phyloP scores from a whole-genome alignment of 306 rosid genomes.

The Lathyrus aphaca region DNA sequence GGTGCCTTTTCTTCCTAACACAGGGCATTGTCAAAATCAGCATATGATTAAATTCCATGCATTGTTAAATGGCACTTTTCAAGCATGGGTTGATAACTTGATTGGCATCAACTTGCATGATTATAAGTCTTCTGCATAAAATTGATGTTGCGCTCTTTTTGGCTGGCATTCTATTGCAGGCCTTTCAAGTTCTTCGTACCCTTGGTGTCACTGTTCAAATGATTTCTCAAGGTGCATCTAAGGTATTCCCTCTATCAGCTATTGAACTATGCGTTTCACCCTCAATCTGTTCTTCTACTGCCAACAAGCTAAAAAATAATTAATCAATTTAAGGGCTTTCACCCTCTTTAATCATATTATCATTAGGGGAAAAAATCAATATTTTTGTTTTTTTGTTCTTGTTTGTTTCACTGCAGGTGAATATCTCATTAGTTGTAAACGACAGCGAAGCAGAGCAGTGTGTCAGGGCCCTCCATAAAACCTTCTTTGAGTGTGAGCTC shows the following conservation, averaged over 20 bases:
- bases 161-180: constrained; percentile 55
- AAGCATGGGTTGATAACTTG: constrained; percentile 20
- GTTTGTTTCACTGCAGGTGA: constrained; percentile 59
- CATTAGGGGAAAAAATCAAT: background rate
- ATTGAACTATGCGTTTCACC: constrained; percentile 2
- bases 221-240: constrained; percentile 98
- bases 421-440: constrained; percentile 86
- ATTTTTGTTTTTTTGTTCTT: constrained; percentile 21
- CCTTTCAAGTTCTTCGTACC: constrained; percentile 74
- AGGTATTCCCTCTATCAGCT: constrained; percentile 53
- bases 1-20: constrained; percentile 22
- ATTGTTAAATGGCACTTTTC: constrained; percentile 29
- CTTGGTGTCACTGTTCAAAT: constrained; percentile 92
- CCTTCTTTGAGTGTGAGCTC: constrained; percentile 64
- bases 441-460: constrained; percentile 86
- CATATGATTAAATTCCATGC: constrained; percentile 26
- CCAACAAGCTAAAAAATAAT: background rate
- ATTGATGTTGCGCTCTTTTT: constrained; percentile 19
- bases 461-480: constrained; percentile 77
- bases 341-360: background rate
- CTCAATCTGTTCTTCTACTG: background rate
- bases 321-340: background rate
- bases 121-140: constrained; percentile 32
- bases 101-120: constrained; percentile 22
- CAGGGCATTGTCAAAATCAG: constrained; percentile 6